These are phyloP conservation scores for Rhododendron ferrugineum DNA, from an alignment of 148 eudicot genomes.

Conservation along the genomic window DNA sequence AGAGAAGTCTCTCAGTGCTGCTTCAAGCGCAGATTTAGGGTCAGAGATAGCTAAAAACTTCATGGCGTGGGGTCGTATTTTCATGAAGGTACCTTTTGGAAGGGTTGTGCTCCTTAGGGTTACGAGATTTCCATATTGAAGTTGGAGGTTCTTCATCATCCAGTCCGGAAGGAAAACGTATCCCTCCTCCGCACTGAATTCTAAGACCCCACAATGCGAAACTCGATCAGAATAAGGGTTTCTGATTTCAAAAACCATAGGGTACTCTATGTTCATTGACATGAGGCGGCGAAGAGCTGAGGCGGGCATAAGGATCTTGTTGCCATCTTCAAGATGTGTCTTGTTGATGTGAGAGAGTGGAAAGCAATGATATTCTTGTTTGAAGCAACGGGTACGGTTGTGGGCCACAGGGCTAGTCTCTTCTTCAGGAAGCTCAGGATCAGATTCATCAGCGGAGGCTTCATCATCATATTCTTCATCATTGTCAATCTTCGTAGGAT, in stretches of 20 bases:
- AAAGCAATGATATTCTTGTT: neutral
- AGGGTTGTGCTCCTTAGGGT: constrained; percentile 1
- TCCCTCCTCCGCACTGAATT: constrained; percentile 18
- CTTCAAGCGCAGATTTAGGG: constrained; percentile 14
- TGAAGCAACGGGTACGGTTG: neutral
- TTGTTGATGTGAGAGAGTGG: constrained; percentile 7
- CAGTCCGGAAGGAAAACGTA: constrained; percentile 6
- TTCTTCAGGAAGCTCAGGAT: neutral
- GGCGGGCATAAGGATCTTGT: constrained; percentile 10
- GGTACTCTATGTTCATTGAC: neutral
- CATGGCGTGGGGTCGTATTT: constrained; percentile 17
- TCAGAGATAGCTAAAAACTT: neutral
- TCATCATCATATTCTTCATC: neutral
- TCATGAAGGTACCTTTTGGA: constrained; percentile 12
- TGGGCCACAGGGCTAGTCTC: neutral
- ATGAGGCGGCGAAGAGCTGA: neutral
- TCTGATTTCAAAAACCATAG: constrained; percentile 9
- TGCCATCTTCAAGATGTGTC: constrained; percentile 12
- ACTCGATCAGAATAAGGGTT: neutral
- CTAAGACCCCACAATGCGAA: constrained; percentile 15
- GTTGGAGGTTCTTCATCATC: constrained; percentile 12
- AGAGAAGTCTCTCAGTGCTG: constrained; percentile 4
- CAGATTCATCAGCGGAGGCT: neutral
- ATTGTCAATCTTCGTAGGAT: neutral
- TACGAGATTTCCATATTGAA: constrained; percentile 1